Evolutionary conservation across 306 rosid species (phyloP), one percentile per base, ranked within the genome.

Genomic region (Betula pendula): DNA sequence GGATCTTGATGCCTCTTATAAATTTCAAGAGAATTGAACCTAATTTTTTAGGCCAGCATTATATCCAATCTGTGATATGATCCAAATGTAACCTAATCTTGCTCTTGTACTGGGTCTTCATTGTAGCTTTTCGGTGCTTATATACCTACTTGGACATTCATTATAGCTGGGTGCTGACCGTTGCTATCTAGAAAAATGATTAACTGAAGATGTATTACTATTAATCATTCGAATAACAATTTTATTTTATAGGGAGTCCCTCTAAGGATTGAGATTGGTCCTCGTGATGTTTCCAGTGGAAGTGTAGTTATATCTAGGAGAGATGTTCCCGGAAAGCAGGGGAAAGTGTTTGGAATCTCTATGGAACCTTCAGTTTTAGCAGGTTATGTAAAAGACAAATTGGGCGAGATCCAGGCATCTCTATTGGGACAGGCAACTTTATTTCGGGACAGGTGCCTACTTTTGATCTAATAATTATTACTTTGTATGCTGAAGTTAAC

Each of bases 321-420:
- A 84, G 98, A 95, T 82, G 68, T 92, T 84, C 98, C 98, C 55
- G 97, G 98, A 77, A 95, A 95, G 87, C 95, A 88, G 76, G 98
- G 98, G 72, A 92, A 95, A 84, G 92, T 84, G 74, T 95, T 92
- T 74, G 97, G 98, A 82, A 85, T 95, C 73, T 92, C 98, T 53
- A 89, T 88, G 93, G 98, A 93, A 74, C 92, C 96, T 72, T 81
- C 89, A 6, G 69, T 70, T 86, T 88, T 94, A 88, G 88, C 67
- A 83, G 93, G 86, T 16, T 89, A 87, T 73, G 90, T 95, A 67
- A 95, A 90, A 83, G 96, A 87, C 70, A 92, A 81, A 82, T 84
- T 95, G 91, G 87, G 92, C 31, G 93, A 92, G 80, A 90, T 94
- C 85, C 98, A 92, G 51, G 82, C 93, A 71, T 86, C 93, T 72